Evolutionary conservation across 306 rosid species (phyloP).

Genomic region (Aeschynomene evenia): DNA sequence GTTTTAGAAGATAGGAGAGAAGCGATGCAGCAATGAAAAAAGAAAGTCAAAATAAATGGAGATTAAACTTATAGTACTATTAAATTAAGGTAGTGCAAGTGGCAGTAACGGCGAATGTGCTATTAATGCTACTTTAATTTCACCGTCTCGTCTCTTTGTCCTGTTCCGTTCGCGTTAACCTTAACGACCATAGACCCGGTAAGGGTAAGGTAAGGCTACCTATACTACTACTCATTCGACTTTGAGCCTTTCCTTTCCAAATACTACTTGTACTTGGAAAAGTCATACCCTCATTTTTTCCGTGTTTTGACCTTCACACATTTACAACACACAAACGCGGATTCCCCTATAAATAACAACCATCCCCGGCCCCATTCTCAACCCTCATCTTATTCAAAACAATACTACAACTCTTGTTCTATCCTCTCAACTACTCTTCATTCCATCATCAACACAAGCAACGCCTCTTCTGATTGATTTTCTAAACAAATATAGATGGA

Average conservation of each 20-base stretch:
- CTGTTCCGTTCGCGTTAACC: background rate
- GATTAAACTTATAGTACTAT: too few species aligned
- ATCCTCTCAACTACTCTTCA: too few species aligned
- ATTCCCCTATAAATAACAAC: background rate
- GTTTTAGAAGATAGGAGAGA: background rate
- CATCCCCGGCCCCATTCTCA: background rate
- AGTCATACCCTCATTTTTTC: background rate
- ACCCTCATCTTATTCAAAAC: background rate
- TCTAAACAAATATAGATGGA: slow-evolving; percentile 30
- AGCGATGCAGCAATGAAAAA: background rate
- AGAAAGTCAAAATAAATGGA: background rate
- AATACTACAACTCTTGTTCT: too few species aligned
- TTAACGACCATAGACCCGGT: background rate
- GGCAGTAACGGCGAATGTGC: background rate
- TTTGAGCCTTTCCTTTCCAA: background rate
- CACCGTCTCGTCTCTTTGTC: background rate
- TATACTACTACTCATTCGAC: background rate
- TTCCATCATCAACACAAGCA: too few species aligned
- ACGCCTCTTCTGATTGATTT: too few species aligned
- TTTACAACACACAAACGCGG: background rate
- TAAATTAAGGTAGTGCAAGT: background rate
- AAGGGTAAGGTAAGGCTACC: background rate
- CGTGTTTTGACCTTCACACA: background rate
- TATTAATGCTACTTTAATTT: background rate
- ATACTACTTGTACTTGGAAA: background rate